Conservation (phyloP, 768 basidiomycete genomes). For the Clitopilus hobsonii region DNA sequence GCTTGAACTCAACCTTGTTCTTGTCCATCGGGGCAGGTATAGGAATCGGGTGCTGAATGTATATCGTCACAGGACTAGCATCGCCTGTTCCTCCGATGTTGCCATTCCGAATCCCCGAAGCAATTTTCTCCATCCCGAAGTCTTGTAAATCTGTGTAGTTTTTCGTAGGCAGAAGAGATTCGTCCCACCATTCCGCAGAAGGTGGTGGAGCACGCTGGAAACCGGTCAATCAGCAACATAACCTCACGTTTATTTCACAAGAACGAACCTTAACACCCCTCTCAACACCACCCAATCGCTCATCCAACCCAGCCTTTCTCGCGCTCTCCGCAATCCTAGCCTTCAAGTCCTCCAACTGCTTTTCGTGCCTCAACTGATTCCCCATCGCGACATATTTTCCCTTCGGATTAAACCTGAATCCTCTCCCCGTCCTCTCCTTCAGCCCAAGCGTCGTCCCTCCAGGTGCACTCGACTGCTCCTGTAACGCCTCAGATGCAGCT, state of each 20-base stretch:
- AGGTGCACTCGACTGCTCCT: not conserved
- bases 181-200: conserved; percentile 97
- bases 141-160: conserved; percentile 70
- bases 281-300: conserved; percentile 84
- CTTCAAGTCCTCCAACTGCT: conserved; percentile 86
- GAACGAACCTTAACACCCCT: conserved; percentile 75
- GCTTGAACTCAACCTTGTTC: conserved; percentile 71
- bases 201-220: conserved; percentile 79
- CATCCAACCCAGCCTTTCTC: conserved; percentile 87
- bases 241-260: not conserved
- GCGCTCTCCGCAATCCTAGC: conserved; percentile 91
- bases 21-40: conserved; percentile 90
- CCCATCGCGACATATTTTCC: conserved; percentile 84
- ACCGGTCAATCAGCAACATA: not conserved
- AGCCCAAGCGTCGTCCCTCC: conserved; percentile 39
- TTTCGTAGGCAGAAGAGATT: conserved; percentile 73
- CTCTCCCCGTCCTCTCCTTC: conserved; percentile 62
- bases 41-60: conserved; percentile 96
- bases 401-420: conserved; percentile 85
- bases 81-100: conserved; percentile 49
- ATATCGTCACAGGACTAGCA: conserved; percentile 79
- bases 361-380: conserved; percentile 68
- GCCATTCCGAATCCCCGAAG: conserved; percentile 47
- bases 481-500: conserved; percentile 55
- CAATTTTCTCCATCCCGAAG: conserved; percentile 46